Conservation (phyloP, 805 yeast genomes). For the Danielia oregonensis region DNA sequence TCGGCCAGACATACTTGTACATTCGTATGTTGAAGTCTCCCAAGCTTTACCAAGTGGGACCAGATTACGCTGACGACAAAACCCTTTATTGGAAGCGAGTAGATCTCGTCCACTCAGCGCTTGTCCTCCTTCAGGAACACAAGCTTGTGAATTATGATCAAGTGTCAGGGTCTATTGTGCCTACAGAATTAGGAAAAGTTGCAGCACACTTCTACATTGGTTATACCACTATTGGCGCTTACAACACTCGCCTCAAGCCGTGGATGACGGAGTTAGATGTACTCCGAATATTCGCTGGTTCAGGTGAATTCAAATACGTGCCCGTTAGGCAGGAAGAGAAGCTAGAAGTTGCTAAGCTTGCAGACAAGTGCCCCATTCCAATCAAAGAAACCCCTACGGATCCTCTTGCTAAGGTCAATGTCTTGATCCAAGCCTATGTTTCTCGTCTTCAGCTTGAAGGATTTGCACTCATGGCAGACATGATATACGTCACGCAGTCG, state of each 20-base stretch:
- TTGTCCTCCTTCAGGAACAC: constrained; percentile 51
- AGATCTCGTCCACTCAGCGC: constrained; percentile 75
- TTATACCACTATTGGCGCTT: constrained; percentile 66
- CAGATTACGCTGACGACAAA: constrained; percentile 50
- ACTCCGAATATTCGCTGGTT: constrained; percentile 68
- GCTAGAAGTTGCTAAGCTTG: constrained; percentile 61
- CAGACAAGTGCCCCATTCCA: constrained; percentile 82
- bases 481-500: constrained; percentile 88
- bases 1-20: constrained; percentile 72
- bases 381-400: constrained; percentile 68
- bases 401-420: constrained; percentile 72
- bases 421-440: constrained; percentile 82
- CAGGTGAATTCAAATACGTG: constrained; percentile 81
- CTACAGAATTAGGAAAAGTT: constrained; percentile 72
- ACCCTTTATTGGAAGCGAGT: constrained; percentile 49
- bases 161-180: constrained; percentile 30
- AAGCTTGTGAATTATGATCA: constrained; percentile 60
- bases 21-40: constrained; percentile 78
- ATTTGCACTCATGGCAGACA: constrained; percentile 87
- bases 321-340: constrained; percentile 87
- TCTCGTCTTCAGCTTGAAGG: constrained; percentile 76
- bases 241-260: constrained; percentile 59
- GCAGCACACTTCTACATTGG: constrained; percentile 85
- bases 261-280: constrained; percentile 69
- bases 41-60: constrained; percentile 68